Conservation (phyloP, 2,329 filamentous ascomycete genomes). For the Aspergillus tamarii region DNA sequence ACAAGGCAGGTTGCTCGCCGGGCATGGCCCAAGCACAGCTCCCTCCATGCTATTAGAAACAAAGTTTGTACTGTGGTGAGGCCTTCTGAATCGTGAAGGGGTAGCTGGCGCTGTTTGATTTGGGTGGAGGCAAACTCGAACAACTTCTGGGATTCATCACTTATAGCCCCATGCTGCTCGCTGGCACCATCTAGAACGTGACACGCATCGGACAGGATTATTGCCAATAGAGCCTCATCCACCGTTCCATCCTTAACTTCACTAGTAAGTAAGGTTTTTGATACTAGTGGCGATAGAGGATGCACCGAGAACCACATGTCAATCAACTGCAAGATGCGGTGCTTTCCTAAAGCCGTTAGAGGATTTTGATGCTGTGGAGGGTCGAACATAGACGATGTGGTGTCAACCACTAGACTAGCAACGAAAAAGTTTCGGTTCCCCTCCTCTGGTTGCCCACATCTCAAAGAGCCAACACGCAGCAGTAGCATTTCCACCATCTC, state of each 20-base stretch:
- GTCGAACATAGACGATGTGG: conserved; percentile 10
- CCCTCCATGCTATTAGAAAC: conserved; percentile 10
- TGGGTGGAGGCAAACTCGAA: conserved; percentile 34
- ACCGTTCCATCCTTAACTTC: conserved; percentile 45
- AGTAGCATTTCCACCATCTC: conserved; percentile 14
- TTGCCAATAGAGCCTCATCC: conserved; percentile 44
- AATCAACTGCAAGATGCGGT: conserved; percentile 34
- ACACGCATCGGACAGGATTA: conserved; percentile 44
- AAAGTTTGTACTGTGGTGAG: conserved; percentile 10
- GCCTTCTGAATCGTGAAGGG: conserved; percentile 1
- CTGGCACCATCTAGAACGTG: not conserved
- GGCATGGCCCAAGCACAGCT: conserved; percentile 9
- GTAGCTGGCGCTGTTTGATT: conserved; percentile 28
- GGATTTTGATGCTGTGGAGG: conserved; percentile 8
- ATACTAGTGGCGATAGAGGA: conserved; percentile 45
- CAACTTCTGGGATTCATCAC: not conserved
- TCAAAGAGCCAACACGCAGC: conserved; percentile 8
- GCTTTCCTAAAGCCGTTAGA: conserved; percentile 18
- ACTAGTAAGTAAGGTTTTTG: conserved; percentile 46
- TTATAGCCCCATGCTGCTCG: not conserved
- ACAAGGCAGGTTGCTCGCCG: conserved; percentile 43
- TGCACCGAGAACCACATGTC: conserved; percentile 49
- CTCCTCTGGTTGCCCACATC: not conserved
- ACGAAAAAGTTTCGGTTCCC: conserved; percentile 5
- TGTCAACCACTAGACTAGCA: conserved; percentile 8